Evolutionary conservation across 331 rosid species (phyloP), one percentile per base, ranked within the genome.

Genomic region (Dryas integrifolia): DNA sequence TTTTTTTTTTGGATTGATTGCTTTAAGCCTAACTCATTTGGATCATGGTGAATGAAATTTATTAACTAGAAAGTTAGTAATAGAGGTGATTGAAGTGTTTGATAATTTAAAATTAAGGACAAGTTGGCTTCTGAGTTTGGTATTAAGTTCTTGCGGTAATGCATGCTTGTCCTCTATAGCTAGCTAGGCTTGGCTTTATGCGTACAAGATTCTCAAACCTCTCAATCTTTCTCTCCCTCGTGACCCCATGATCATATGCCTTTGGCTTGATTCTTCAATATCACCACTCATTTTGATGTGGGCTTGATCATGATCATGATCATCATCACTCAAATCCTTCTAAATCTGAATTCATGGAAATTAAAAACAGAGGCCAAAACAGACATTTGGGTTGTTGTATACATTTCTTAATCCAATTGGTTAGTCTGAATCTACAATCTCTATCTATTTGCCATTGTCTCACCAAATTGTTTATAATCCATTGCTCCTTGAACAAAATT

Each of bases 401-500:
- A 30, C 35, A 30, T 30, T 30, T 30, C 35, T 30, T 30, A 30
- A 30, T 30, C 35, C 35, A 30, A 30, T 30, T 30, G 35, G 35
- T 30, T 30, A 30, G 2, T 1, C 35, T 30, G 35, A 30, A 65
- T 58, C 46, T 35, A 44, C 65, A 51, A 75, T 41, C 53, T 73
- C 41, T 64, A 30, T 30, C 35, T 67, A 44, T 44, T 5, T 62
- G 64, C 74, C 72, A 72, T 75, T 69, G 76, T 24, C 72, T 81
- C 46, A 9, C 69, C 44, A 56, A 58, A 7, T 14, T 75, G 68
- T 76, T 77, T 78, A 39, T 48, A 64, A 83, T 70, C 74, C 58
- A 86, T 69, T 80, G 68, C 70, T 59, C 4, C 57, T 82, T 72
- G 76, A 80, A 81, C 69, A 15, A 0, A 76, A 74, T 56, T 82